A percentile compares a stretch with the other conserved stretches of the same genome.
Conservation (phyloP, 495 filamentous ascomycete species). For the Aspergillus homomorphus region DNA sequence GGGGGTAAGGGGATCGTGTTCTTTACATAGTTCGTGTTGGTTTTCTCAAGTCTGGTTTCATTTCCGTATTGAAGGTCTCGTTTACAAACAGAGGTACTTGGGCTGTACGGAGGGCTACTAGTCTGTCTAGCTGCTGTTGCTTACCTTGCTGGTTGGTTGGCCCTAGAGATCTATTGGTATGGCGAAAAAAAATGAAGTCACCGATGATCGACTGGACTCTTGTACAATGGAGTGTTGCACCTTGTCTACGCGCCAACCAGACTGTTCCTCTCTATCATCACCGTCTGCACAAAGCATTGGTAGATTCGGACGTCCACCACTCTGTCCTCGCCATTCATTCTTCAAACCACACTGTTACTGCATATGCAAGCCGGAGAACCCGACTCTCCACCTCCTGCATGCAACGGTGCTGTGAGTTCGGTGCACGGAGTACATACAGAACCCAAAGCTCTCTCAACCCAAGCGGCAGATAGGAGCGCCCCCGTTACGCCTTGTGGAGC, state of each 20-base stretch:
- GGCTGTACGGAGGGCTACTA: background rate
- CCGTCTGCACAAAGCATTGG: background rate
- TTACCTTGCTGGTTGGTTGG: background rate
- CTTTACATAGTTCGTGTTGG: background rate
- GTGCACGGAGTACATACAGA: background rate
- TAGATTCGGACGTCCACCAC: background rate
- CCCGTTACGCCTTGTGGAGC: background rate
- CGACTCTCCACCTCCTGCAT: constrained; percentile 1
- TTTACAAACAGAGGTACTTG: constrained; percentile 4
- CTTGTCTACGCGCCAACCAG: background rate
- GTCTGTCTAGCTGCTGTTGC: background rate
- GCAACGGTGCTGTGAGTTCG: background rate
- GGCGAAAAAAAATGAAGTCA: background rate
- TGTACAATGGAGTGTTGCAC: constrained; percentile 5
- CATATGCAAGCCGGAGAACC: constrained; percentile 5
- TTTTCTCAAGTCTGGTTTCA: background rate
- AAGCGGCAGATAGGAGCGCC: background rate
- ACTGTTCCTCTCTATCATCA: background rate
- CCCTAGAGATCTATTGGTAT: background rate
- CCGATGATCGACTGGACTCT: background rate
- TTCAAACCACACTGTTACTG: background rate
- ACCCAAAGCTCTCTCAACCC: background rate
- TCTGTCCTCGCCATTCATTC: background rate
- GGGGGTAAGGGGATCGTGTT: background rate
- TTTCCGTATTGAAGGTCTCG: background rate